Base-by-base conservation (phyloP, 2,329 filamentous ascomycete genomes). In the Alternaria triticina region DNA sequence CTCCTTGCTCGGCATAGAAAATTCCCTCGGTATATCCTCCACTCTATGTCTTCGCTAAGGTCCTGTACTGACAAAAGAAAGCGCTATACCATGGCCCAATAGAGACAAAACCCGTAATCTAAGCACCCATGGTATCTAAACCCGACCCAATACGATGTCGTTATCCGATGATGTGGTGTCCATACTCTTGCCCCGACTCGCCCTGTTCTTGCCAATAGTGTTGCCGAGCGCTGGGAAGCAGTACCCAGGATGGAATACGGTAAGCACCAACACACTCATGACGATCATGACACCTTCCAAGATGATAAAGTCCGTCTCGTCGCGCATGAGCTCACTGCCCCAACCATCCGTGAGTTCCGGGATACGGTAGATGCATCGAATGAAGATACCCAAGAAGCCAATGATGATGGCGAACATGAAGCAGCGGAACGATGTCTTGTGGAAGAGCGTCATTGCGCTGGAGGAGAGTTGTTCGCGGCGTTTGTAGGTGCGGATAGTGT, bases 281-380 rank as follows among this genome's bases (percentile, higher is more conserved):
- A 78, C 77, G 54, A 88, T 84, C 84, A 87, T 86, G 5, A 82
- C 81, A n/a, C 85, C 85, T 65, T 87, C 85, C 4, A 87, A 73
- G 6, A 82, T 74, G 69, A 87, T 83, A 69, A 86, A 86, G 17
- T 81, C 78, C 3, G 74, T 61, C 71, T 87, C 80, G 43, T 86
- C 74, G 68, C 84, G 82, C 75, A 85, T 85, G 43, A 86, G 67
- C 22, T 76, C 63, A 62, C 80, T 81, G 12, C 75, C 66, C 77
- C 83, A 86, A 9, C 84, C 84, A n/a, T 79, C 79, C 20, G 80
- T 77, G 33, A 86, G 77, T 72, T 86, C 84, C 0, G 81, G 82
- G 43, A 86, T 82, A 66, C 84, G 83, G 71, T 83, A 86, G 47
- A 82, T 74, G 51, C 82, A 85, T 64, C 84, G 82, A 30, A 81